Conservation (phyloP, 176 grass and related monocot genomes). For the Secale cereale region DNA sequence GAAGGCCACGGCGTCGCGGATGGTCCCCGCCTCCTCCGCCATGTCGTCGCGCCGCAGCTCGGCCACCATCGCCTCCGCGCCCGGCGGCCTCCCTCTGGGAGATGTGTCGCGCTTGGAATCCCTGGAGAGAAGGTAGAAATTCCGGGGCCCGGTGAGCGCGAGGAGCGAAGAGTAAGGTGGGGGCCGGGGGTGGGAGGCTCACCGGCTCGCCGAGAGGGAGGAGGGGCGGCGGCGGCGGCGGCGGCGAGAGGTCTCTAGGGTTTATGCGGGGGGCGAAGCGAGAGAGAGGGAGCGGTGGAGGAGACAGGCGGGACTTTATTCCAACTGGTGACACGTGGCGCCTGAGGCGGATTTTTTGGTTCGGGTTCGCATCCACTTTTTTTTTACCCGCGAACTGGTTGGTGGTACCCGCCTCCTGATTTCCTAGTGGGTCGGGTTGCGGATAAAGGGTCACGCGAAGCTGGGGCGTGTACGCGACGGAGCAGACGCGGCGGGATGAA, state of each 20-base stretch:
- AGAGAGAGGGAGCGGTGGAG: neutral
- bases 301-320: neutral
- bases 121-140: neutral
- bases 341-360: neutral
- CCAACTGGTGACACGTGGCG: neutral
- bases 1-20: neutral
- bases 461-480: no score
- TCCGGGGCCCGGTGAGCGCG: neutral
- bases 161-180: neutral
- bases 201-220: slow-evolving; percentile 20
- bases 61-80: slow-evolving; percentile 39
- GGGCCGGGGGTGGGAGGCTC: no score
- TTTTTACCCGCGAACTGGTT: neutral
- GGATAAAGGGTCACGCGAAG: neutral
- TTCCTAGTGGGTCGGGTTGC: neutral
- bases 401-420: neutral
- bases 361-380: neutral
- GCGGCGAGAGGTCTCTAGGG: slow-evolving; percentile 33
- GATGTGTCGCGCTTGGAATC: slow-evolving; percentile 9
- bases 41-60: slow-evolving; percentile 23
- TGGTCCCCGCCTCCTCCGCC: neutral
- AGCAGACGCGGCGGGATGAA: no score
- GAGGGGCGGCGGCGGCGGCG: neutral
- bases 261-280: slow-evolving; percentile 20
- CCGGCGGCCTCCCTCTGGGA: slow-evolving; percentile 23